Conservation (phyloP, 768 basidiomycete genomes). For the Hortiboletus flavorubellus region DNA sequence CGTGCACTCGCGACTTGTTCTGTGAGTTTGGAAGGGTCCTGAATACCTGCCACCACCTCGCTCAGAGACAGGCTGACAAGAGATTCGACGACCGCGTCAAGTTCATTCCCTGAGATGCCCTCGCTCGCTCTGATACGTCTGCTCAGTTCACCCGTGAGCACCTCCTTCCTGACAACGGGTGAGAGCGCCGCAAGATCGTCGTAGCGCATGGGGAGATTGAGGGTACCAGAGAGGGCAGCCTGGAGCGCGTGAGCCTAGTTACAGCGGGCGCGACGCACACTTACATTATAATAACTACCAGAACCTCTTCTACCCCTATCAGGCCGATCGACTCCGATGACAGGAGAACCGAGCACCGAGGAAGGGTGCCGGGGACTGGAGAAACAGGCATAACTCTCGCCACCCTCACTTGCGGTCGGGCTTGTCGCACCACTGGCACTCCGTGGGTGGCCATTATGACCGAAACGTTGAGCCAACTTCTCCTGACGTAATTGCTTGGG, state of each 20-base stretch:
- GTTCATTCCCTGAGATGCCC: conserved; percentile 49
- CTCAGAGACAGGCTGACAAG: conserved; percentile 68
- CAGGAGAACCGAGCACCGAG: conserved; percentile 53
- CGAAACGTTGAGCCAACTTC: conserved; percentile 81
- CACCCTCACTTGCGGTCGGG: conserved; percentile 78
- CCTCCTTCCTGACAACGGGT: conserved; percentile 84
- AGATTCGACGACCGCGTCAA: conserved; percentile 67
- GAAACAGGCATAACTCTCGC: conserved; percentile 73
- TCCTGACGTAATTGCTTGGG: conserved; percentile 90
- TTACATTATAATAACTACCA: conserved; percentile 83
- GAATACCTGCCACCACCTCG: conserved; percentile 74
- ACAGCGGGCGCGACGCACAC: conserved; percentile 15
- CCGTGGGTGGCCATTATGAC: conserved; percentile 75
- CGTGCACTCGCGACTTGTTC: conserved; percentile 55
- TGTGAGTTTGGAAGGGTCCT: conserved; percentile 62
- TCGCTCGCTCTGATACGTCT: conserved; percentile 64
- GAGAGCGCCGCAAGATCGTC: conserved; percentile 80
- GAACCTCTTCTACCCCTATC: conserved; percentile 72
- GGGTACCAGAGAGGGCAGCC: conserved; percentile 79
- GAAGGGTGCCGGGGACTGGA: conserved; percentile 63
- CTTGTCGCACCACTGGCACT: conserved; percentile 82
- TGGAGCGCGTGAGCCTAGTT: conserved; percentile 27
- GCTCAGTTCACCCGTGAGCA: conserved; percentile 78
- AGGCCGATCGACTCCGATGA: conserved; percentile 51
- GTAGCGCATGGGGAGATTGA: conserved; percentile 83